Percentiles rank a stretch among this genome's conserved stretches.
Conservation (phyloP, 73 alveolate genomes). For the Loxodes magnus region DNA sequence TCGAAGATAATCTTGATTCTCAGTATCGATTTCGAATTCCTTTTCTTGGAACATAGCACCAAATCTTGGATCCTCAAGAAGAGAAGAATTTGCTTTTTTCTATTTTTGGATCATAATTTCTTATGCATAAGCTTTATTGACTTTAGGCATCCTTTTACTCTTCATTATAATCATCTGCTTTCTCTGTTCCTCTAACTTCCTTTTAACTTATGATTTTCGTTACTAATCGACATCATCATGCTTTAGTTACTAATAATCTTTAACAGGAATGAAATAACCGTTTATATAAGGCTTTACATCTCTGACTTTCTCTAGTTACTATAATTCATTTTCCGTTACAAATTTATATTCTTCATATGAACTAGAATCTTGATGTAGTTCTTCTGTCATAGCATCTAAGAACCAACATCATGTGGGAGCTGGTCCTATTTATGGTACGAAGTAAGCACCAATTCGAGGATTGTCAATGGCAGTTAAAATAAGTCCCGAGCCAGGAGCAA, state of each 20-base stretch:
- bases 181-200: conserved; percentile 63
- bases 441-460: conserved; percentile 67
- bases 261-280: conserved; percentile 90
- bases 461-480: conserved; percentile 66
- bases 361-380: conserved; percentile 56
- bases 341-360: conserved; percentile 87
- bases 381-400: conserved; percentile 82
- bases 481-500: conserved; percentile 62
- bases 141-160: conserved; percentile 55
- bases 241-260: conserved; percentile 79
- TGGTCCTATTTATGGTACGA: conserved; percentile 78
- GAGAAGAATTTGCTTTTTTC: conserved; percentile 27
- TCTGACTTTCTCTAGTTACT: conserved; percentile 62
- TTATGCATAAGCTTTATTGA: conserved; percentile 49
- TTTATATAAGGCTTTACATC: conserved; percentile 92
- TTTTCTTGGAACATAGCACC: conserved; percentile 50
- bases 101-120: conserved; percentile 38
- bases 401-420: conserved; percentile 95
- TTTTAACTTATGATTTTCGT: conserved; percentile 52
- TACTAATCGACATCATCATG: conserved; percentile 87
- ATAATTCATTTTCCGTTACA: conserved; percentile 81
- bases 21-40: conserved; percentile 65
- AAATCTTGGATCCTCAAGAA: conserved; percentile 65
- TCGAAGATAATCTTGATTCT: conserved; percentile 57
- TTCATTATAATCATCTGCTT: conserved; percentile 63